Evolutionary conservation across 352 stramenopile genomes (phyloP).

Genomic region (Pythium scleroteichum): DNA sequence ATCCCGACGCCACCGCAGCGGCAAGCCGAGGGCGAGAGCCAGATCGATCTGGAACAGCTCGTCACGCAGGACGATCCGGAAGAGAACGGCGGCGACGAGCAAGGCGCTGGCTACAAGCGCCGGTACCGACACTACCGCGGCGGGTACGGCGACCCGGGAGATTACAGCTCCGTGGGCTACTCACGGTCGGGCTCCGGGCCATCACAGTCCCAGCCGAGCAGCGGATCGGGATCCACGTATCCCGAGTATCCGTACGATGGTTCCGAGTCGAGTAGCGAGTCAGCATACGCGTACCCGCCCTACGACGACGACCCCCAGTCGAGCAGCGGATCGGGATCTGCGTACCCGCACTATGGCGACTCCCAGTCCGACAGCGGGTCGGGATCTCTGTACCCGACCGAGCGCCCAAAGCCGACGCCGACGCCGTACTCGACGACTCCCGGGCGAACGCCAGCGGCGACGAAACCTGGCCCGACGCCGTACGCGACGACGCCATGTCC

Average conservation of each 20-base stretch:
- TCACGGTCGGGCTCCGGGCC: too few species aligned
- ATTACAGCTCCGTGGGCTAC: too few species aligned
- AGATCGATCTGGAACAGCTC: not conserved
- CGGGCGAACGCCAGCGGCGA: not conserved
- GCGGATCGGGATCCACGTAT: not conserved
- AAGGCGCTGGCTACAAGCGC: not conserved
- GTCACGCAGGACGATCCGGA: not conserved
- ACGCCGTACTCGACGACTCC: constrained; percentile 3
- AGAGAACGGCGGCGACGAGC: not conserved
- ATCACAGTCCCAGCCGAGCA: not conserved
- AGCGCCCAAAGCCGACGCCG: not conserved
- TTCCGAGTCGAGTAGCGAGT: not conserved
- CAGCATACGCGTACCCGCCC: not conserved
- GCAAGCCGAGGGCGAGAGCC: not conserved
- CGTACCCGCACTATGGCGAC: too few species aligned
- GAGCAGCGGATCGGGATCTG: not conserved
- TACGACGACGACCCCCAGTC: not conserved
- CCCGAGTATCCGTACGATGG: not conserved
- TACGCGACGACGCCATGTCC: not conserved
- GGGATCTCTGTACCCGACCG: not conserved
- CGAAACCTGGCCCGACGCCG: constrained; percentile 3
- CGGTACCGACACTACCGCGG: not conserved
- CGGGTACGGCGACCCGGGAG: too few species aligned
- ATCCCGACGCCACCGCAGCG: not conserved
- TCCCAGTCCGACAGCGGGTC: not conserved